Evolutionary conservation across 805 yeast genomes (phyloP).

Genomic region (Wickerhamiella azyma): DNA sequence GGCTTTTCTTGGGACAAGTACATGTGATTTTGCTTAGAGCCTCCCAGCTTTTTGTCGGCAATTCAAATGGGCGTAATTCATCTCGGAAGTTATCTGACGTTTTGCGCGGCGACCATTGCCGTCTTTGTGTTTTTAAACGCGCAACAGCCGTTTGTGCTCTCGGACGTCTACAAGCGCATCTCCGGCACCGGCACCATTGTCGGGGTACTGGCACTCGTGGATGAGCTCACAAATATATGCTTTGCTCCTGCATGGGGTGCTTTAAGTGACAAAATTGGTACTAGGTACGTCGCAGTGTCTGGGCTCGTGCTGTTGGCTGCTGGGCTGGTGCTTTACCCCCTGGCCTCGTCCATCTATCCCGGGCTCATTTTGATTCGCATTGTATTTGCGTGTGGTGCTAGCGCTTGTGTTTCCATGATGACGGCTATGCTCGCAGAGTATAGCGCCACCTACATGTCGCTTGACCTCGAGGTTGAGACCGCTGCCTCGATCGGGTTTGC

Average conservation of each 20-base stretch:
- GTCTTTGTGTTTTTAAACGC: conserved; percentile 32
- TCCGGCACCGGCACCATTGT: conserved; percentile 32
- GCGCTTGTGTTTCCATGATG: conserved; percentile 40
- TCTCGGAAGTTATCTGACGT: conserved; percentile 23
- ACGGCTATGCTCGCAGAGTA: conserved; percentile 46
- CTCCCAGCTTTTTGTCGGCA: no score
- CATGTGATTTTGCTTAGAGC: background rate
- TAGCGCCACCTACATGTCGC: conserved; percentile 1
- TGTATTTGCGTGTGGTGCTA: conserved; percentile 49
- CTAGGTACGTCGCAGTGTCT: conserved; percentile 36
- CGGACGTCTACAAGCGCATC: conserved; percentile 26
- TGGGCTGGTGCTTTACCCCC: conserved; percentile 38
- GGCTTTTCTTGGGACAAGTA: background rate
- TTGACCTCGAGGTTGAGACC: conserved; percentile 6
- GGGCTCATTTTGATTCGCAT: conserved; percentile 38
- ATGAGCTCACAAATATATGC: conserved; percentile 42
- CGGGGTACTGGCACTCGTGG: conserved; percentile 40
- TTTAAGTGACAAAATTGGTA: conserved; percentile 46
- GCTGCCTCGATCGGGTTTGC: conserved; percentile 7
- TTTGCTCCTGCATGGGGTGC: conserved; percentile 53
- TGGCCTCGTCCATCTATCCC: conserved; percentile 35
- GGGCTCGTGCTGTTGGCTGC: conserved; percentile 39
- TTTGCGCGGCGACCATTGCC: conserved; percentile 31
- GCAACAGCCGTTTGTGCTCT: conserved; percentile 33
- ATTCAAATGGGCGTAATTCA: conserved; percentile 3